phyloP scores from a whole-genome alignment of 148 eudicot species.

The Camellia granthamiana region DNA sequence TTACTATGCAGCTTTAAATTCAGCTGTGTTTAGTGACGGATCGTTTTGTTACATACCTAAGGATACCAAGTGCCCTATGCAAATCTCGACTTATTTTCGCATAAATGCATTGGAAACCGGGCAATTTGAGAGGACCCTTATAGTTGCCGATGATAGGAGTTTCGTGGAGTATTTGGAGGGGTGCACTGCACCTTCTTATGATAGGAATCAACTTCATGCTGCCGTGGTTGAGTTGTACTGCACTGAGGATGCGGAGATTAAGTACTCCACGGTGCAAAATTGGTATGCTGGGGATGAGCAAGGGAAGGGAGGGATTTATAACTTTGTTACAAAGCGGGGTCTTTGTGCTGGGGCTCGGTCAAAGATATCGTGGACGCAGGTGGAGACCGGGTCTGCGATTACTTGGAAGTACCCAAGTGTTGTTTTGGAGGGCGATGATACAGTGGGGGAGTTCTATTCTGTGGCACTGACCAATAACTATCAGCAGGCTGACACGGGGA shows the following conservation, averaged over 20 bases:
- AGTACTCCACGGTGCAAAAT: constrained; percentile 90
- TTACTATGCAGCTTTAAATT: constrained; percentile 76
- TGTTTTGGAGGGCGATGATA: constrained; percentile 78
- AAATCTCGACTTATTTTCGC: constrained; percentile 82
- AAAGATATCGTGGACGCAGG: constrained; percentile 95
- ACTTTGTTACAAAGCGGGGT: constrained; percentile 88
- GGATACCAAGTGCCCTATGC: constrained; percentile 80
- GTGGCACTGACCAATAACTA: constrained; percentile 84
- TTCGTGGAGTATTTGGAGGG: constrained; percentile 95
- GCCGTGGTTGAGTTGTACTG: constrained; percentile 86
- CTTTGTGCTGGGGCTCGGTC: constrained; percentile 68
- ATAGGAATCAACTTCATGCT: constrained; percentile 82
- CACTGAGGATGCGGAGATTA: constrained; percentile 64
- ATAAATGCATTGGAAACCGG: constrained; percentile 89
- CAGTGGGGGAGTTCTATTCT: constrained; percentile 89
- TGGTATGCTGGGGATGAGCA: constrained; percentile 95
- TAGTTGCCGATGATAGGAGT: constrained; percentile 85
- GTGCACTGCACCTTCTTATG: constrained; percentile 87
- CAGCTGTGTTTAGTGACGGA: constrained; percentile 93
- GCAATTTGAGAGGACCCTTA: constrained; percentile 87
- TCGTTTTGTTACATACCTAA: constrained; percentile 87
- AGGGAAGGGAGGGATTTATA: constrained; percentile 81
- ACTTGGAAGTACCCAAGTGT: constrained; percentile 99
- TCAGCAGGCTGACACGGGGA: constrained; percentile 93
- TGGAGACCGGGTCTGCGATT: constrained; percentile 91